A percentile compares a stretch with the other conserved stretches of the same genome.
These are phyloP conservation scores for Echium plantagineum DNA, from an alignment of 257 asterid genomes.

Conservation along the genomic window DNA sequence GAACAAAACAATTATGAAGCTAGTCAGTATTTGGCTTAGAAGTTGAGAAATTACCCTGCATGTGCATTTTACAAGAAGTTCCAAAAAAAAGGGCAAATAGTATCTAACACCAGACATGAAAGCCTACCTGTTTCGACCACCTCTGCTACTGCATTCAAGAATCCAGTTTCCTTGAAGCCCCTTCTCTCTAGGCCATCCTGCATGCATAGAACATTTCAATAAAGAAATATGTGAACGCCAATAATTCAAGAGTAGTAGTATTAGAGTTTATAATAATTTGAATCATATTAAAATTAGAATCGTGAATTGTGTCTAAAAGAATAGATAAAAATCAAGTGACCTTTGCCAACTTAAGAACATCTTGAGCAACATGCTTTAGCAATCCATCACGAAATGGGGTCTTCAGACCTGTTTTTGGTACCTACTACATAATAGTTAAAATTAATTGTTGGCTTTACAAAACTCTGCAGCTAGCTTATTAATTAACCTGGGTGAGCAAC, in stretches of 20 bases:
- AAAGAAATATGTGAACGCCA: not conserved
- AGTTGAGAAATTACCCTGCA: not conserved
- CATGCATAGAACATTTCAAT: not conserved
- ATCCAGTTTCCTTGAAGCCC: slow-evolving; percentile 89
- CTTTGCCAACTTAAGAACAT: slow-evolving; percentile 67
- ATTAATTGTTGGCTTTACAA: not conserved
- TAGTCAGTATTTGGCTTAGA: too few species aligned
- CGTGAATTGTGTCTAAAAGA: not conserved
- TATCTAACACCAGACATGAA: not conserved
- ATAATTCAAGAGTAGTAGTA: not conserved
- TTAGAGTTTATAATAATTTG: too few species aligned
- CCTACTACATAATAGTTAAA: slow-evolving; percentile 37
- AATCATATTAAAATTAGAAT: too few species aligned
- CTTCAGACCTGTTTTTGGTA: slow-evolving; percentile 66
- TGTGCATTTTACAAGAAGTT: not conserved
- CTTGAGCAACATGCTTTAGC: slow-evolving; percentile 92
- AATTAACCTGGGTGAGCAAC: not conserved
- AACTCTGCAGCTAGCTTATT: not conserved
- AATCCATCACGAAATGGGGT: slow-evolving; percentile 97
- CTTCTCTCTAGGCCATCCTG: slow-evolving; percentile 97
- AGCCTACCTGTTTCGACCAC: slow-evolving; percentile 66
- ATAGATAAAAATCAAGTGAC: slow-evolving; percentile 10
- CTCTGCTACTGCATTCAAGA: slow-evolving; percentile 70
- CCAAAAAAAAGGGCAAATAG: not conserved
- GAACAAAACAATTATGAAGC: too few species aligned